Evolutionary conservation across 2,329 filamentous ascomycete species (phyloP), one percentile per base, ranked within the genome.

Genomic region (Paecilomyces sp.): DNA sequence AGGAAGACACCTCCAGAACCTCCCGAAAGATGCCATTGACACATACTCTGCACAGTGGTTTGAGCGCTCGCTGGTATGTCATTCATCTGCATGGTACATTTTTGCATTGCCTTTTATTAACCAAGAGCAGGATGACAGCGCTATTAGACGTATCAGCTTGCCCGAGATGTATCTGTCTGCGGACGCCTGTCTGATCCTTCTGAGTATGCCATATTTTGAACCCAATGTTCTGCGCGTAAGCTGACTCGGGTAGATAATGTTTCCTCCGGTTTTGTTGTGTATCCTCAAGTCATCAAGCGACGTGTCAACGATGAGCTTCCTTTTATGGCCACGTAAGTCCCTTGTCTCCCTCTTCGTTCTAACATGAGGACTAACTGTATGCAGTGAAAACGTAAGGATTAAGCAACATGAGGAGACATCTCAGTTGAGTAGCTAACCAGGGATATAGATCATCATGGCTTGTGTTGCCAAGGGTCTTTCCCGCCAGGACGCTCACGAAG

Each of bases 401-500:
- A 47, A 57, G 13, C 34, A 57, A 34, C 57, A 30, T n/a, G n/a
- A 54, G 12, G 15, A 3, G 13, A 22, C 34, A 22, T 22, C 15
- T 68, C 61, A 30, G 61, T 11, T 33, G 59, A 36, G 41, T 55
- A 18, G 72, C 54, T 70, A 66, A 70, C 72, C 58, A 76, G 67
- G 15, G 79, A 84, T 70, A 82, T 30, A 71, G 66, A 87, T 92
- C 71, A 90, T 92, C 72, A 92, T 95, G 90, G 86, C 85, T 65
- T 81, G 93, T 59, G 85, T 88, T 30, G 84, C 85, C 59, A 83
- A 87, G 69, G 90, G 90, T 33, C 83, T 80, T 30, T 89, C 85
- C 9, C 80, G 91, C 56, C 91, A 95, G 72, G 90, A 92, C 58
- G 88, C 90, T 1, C 92, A 96, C 75, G 92, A 96, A 77, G 79